phyloP scores from a whole-genome alignment of 2,329 filamentous ascomycete genomes.

The Cercospora beticola region DNA sequence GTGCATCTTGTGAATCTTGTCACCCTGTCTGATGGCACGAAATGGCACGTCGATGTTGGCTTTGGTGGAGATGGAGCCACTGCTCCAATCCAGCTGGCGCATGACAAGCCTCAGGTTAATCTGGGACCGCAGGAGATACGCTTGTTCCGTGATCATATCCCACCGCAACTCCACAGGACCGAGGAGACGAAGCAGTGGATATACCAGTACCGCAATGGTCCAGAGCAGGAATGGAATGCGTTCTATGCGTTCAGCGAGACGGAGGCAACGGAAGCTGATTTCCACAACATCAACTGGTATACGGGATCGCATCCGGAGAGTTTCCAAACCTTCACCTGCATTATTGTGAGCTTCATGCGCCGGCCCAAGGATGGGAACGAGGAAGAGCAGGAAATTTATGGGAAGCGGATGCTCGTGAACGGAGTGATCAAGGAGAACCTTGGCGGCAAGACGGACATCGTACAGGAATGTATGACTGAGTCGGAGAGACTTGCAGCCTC shows the following conservation, averaged over 20 bases:
- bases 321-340: constrained; percentile 55
- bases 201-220: constrained; percentile 40
- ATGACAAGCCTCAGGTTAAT: constrained; percentile 43
- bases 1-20: constrained; percentile 46
- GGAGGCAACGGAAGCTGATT: constrained; percentile 63
- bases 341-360: constrained; percentile 53
- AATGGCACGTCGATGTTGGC: constrained; percentile 60
- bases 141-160: constrained; percentile 25
- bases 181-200: constrained; percentile 46
- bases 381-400: constrained; percentile 35
- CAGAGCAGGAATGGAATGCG: constrained; percentile 55
- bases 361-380: constrained; percentile 15
- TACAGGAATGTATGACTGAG: constrained; percentile 45
- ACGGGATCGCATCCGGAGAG: constrained; percentile 50
- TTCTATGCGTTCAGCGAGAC: constrained; percentile 65
- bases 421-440: constrained; percentile 48
- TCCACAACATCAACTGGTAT: constrained; percentile 58
- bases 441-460: constrained; percentile 45
- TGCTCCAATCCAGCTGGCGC: constrained; percentile 56
- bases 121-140: constrained; percentile 30
- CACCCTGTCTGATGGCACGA: constrained; percentile 48
- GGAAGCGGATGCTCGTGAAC: constrained; percentile 45
- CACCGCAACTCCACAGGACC: constrained; percentile 26
- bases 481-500: constrained; percentile 45
- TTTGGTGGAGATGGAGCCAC: constrained; percentile 65